phyloP scores from a whole-genome alignment of 2,329 filamentous ascomycete species.

The Rasamsonia emersonii region DNA sequence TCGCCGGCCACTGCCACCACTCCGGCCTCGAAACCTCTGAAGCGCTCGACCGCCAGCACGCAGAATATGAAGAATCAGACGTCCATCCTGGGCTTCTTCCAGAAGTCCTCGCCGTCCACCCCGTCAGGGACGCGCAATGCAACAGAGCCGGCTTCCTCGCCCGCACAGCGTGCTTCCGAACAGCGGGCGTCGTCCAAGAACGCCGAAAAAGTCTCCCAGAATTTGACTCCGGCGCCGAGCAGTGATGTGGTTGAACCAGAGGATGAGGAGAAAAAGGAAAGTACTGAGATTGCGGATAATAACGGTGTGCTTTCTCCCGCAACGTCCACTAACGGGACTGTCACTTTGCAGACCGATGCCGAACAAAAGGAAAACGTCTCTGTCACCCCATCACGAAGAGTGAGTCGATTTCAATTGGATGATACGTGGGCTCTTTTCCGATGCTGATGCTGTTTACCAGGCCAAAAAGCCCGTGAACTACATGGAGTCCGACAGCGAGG shows the following conservation, averaged over 20 bases:
- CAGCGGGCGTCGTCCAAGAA: constrained; percentile 27
- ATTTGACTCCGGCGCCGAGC: constrained; percentile 67
- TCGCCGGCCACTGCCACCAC: constrained; percentile 27
- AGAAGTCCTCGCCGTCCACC: constrained; percentile 47
- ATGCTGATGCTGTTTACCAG: constrained; percentile 23
- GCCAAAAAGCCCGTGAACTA: constrained; percentile 61
- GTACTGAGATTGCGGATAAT: too few relatives aligned
- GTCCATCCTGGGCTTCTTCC: constrained; percentile 73
- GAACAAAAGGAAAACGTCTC: constrained; percentile 33
- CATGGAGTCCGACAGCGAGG: constrained; percentile 72
- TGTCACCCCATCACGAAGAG: constrained; percentile 75
- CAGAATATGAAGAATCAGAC: constrained; percentile 53
- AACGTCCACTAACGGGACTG: constrained; percentile 28
- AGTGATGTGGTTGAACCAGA: constrained; percentile 66
- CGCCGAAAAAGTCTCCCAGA: constrained; percentile 34
- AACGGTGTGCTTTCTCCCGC: constrained; percentile 40
- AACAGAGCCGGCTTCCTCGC: constrained; percentile 28
- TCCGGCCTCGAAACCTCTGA: constrained; percentile 27
- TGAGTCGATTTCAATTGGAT: constrained; percentile 30
- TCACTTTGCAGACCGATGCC: constrained; percentile 34
- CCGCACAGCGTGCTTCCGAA: constrained; percentile 25
- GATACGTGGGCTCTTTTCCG: background rate
- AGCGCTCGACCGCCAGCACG: constrained; percentile 32
- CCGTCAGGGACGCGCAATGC: constrained; percentile 19
- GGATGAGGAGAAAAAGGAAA: constrained; percentile 47